Percentiles rank a stretch among this genome's conserved stretches.
Evolutionary conservation across 352 stramenopile species (phyloP).

Genomic region (Globisporangium emineosum): DNA sequence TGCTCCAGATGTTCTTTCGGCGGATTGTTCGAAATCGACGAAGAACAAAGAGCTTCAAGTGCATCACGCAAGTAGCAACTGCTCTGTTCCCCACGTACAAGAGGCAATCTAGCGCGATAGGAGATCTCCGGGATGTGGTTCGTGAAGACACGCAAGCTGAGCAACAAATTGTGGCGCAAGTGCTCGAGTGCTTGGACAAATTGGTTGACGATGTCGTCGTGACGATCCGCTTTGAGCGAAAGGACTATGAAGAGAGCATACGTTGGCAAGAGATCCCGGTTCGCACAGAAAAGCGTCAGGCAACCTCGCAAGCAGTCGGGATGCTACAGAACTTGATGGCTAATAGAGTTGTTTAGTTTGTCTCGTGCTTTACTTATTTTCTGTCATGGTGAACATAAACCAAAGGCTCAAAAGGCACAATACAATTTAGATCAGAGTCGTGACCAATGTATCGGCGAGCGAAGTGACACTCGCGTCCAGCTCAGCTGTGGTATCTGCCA

Average conservation of each 20-base stretch:
- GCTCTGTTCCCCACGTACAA: background rate
- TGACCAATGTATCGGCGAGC: slow-evolving; percentile 28
- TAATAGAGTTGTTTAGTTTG: background rate
- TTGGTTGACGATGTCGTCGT: slow-evolving; percentile 31
- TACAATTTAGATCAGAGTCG: slow-evolving; percentile 20
- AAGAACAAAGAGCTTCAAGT: slow-evolving; percentile 7
- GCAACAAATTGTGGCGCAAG: slow-evolving; percentile 24
- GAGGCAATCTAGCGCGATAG: slow-evolving; percentile 8
- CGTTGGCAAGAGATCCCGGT: slow-evolving; percentile 35
- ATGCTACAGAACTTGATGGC: slow-evolving; percentile 13
- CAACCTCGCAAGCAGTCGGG: slow-evolving; percentile 18
- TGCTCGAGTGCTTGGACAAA: slow-evolving; percentile 31
- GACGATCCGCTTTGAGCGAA: slow-evolving; percentile 17
- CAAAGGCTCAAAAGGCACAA: background rate
- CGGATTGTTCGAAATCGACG: slow-evolving; percentile 15
- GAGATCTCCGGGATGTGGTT: slow-evolving; percentile 8
- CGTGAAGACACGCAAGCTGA: slow-evolving; percentile 18
- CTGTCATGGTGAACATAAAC: background rate
- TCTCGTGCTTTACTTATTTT: background rate
- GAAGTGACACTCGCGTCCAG: slow-evolving; percentile 27
- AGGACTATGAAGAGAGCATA: slow-evolving; percentile 20
- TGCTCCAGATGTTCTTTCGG: slow-evolving; percentile 36
- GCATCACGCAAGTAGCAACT: background rate
- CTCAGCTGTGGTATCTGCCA: slow-evolving; percentile 25
- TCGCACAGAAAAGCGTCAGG: slow-evolving; percentile 36